Evolutionary conservation across 768 basidiomycete species (phyloP).

Genomic region (Suillus luteus): DNA sequence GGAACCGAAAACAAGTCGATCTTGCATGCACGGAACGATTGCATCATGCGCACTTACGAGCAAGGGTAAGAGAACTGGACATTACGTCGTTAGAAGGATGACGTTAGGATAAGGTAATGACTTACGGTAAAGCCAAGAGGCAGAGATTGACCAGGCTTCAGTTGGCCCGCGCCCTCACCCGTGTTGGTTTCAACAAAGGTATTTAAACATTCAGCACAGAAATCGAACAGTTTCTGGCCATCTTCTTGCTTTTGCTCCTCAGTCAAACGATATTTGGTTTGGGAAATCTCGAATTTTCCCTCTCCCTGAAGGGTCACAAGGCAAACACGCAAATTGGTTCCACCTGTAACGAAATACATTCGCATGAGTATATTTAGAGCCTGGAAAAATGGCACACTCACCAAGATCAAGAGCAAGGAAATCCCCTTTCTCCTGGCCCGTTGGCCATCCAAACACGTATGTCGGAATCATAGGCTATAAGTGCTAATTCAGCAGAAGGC

Average conservation of each 20-base stretch:
- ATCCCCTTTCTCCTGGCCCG: slow-evolving; percentile 85
- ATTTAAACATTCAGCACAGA: slow-evolving; percentile 92
- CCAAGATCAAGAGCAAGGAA: slow-evolving; percentile 90
- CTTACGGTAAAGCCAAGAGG: slow-evolving; percentile 93
- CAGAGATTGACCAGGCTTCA: slow-evolving; percentile 57
- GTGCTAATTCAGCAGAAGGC: slow-evolving; percentile 15
- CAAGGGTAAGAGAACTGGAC: slow-evolving; percentile 92
- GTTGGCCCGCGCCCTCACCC: slow-evolving; percentile 46
- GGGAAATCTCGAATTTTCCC: slow-evolving; percentile 97
- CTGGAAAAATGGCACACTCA: slow-evolving; percentile 38
- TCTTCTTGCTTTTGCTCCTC: slow-evolving; percentile 99
- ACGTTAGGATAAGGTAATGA: slow-evolving; percentile 18
- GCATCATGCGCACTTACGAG: slow-evolving; percentile 53
- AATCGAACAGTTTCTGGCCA: slow-evolving; percentile 95
- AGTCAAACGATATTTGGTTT: slow-evolving; percentile 94
- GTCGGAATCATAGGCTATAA: slow-evolving; percentile 93
- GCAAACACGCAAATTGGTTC: slow-evolving; percentile 98
- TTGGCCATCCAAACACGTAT: slow-evolving; percentile 95
- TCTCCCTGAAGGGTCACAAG: slow-evolving; percentile 89
- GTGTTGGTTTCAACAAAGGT: slow-evolving; percentile 82
- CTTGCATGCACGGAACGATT: background rate
- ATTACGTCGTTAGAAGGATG: slow-evolving; percentile 11
- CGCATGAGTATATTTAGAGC: slow-evolving; percentile 11
- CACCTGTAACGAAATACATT: slow-evolving; percentile 49
- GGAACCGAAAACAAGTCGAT: slow-evolving; percentile 6